These are phyloP conservation scores for Skeletonema marinoi DNA, from an alignment of 108 stramenopile species.

Conservation along the genomic window DNA sequence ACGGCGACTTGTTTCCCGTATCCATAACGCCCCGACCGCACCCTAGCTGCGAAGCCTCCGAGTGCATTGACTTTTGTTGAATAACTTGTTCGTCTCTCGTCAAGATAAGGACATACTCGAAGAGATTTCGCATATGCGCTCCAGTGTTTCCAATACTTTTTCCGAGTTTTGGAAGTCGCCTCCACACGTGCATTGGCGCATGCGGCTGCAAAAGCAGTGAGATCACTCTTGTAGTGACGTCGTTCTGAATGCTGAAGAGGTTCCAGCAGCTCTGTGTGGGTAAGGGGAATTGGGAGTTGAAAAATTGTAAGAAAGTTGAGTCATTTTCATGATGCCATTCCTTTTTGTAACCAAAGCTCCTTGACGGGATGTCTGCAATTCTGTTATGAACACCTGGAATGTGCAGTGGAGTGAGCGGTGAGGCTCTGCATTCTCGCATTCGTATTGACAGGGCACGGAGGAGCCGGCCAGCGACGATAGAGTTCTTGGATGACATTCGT, in stretches of 20 bases:
- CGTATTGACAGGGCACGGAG: neutral
- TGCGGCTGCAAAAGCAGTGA: conserved; percentile 1
- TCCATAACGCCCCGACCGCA: conserved; percentile 8
- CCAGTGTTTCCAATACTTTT: conserved; percentile 7
- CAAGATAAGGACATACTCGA: conserved; percentile 7
- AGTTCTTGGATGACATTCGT: neutral
- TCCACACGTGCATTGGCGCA: conserved; percentile 14
- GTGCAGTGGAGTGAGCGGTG: conserved; percentile 3
- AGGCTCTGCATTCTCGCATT: neutral
- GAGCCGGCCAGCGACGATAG: neutral
- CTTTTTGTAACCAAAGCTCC: conserved; percentile 12
- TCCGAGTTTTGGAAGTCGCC: conserved; percentile 19
- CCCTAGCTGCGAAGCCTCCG: conserved; percentile 1
- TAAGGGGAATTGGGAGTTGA: conserved; percentile 9
- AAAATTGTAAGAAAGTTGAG: neutral
- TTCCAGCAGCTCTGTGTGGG: conserved; percentile 9
- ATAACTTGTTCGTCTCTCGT: conserved; percentile 1
- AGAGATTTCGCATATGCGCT: neutral
- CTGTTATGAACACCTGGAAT: conserved; percentile 6
- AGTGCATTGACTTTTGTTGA: neutral
- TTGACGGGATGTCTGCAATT: conserved; percentile 12
- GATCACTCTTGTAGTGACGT: conserved; percentile 6
- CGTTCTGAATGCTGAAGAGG: neutral
- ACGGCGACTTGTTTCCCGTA: neutral
- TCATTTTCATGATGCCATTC: conserved; percentile 12